Evolutionary conservation across 139 green algal species (phyloP).

Genomic region (Haematococcus sp.): DNA sequence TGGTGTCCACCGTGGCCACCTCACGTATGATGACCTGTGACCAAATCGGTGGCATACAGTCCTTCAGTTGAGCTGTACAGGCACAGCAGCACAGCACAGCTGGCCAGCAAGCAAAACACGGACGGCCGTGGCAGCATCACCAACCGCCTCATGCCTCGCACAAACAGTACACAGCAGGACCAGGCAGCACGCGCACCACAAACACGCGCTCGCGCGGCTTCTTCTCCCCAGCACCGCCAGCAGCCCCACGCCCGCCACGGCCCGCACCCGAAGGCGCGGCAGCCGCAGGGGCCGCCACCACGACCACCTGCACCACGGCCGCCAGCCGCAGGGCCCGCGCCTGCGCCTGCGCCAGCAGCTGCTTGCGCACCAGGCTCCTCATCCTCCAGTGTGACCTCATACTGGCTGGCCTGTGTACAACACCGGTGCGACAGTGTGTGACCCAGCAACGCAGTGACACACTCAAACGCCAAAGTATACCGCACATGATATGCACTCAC

Average conservation of each 20-base stretch:
- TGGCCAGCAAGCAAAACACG: too few species aligned
- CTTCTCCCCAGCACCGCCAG: neutral
- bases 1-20: slow-evolving; percentile 8
- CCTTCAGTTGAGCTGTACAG: too few species aligned
- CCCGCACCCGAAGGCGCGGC: neutral
- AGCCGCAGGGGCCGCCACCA: neutral
- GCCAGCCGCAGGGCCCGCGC: neutral
- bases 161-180: too few species aligned
- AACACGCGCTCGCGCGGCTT: neutral
- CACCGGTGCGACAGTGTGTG: too few species aligned
- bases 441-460: too few species aligned
- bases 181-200: neutral
- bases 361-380: neutral
- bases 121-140: too few species aligned
- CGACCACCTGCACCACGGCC: neutral
- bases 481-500: neutral
- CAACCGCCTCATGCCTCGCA: too few species aligned
- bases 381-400: neutral
- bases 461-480: too few species aligned
- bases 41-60: too few species aligned
- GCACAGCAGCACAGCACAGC: too few species aligned
- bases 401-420: neutral
- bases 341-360: neutral
- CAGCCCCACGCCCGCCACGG: neutral
- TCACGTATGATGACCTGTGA: slow-evolving; percentile 1